Evolutionary conservation across 2,329 filamentous ascomycete genomes (phyloP).

Genomic region (Metarhizium anisopliae): DNA sequence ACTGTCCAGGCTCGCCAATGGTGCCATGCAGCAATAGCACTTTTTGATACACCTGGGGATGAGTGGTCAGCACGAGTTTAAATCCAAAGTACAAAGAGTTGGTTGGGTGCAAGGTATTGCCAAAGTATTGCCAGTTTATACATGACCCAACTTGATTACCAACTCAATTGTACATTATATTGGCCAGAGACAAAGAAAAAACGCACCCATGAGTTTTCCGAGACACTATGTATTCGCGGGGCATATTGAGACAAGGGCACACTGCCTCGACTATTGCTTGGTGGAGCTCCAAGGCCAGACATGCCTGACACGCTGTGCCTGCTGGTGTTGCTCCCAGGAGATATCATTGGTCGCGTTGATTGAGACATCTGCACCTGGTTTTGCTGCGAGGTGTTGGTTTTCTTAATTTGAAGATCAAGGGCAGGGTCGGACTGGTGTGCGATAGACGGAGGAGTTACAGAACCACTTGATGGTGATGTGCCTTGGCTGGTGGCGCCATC

Average conservation of each 20-base stretch:
- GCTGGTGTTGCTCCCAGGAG: constrained; percentile 34
- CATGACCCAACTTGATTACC: too few species aligned
- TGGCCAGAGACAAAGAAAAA: neutral
- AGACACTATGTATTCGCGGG: constrained; percentile 68
- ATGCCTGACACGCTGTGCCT: constrained; percentile 57
- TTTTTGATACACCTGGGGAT: constrained; percentile 78
- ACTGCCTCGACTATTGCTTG: constrained; percentile 43
- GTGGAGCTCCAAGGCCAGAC: constrained; percentile 49
- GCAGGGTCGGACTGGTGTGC: constrained; percentile 57
- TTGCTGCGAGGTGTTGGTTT: constrained; percentile 16
- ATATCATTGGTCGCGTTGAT: constrained; percentile 27
- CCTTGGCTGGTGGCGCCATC: constrained; percentile 48
- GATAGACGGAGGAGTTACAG: constrained; percentile 67
- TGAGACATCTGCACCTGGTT: constrained; percentile 8
- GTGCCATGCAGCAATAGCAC: constrained; percentile 73
- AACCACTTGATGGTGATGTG: constrained; percentile 57
- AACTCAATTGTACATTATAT: too few species aligned
- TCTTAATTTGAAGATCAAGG: constrained; percentile 52
- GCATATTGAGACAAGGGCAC: constrained; percentile 68
- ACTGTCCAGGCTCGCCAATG: constrained; percentile 62
- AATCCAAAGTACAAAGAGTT: neutral
- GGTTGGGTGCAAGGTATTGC: neutral
- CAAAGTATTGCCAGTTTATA: too few species aligned
- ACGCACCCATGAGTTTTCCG: constrained; percentile 78
- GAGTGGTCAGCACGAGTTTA: constrained; percentile 12